phyloP scores from a whole-genome alignment of 352 stramenopile genomes.

The Globisporangium alternatum region DNA sequence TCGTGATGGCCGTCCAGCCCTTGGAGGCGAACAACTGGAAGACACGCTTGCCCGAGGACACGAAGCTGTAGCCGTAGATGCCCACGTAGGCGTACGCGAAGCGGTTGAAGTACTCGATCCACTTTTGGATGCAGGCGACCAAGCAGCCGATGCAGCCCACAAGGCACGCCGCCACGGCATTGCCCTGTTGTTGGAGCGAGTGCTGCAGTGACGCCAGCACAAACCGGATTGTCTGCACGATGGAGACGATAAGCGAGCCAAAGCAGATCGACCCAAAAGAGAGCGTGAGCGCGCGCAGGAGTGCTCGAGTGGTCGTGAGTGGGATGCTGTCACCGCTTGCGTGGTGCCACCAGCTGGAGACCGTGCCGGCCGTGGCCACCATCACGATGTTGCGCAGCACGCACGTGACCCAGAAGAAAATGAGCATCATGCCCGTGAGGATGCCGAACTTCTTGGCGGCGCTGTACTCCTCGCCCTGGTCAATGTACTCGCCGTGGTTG shows the following conservation, averaged over 20 bases:
- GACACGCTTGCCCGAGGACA: constrained; percentile 39
- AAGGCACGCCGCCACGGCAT: constrained; percentile 49
- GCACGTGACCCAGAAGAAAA: constrained; percentile 78
- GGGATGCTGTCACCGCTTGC: constrained; percentile 39
- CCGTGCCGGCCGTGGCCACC: constrained; percentile 72
- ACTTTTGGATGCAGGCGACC: constrained; percentile 50
- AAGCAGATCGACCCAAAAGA: constrained; percentile 88
- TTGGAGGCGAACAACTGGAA: constrained; percentile 56
- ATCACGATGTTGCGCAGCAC: constrained; percentile 83
- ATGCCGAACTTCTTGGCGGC: constrained; percentile 34
- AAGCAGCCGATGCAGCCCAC: constrained; percentile 50
- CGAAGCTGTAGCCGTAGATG: constrained; percentile 69
- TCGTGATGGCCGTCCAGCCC: constrained; percentile 61
- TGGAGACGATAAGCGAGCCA: constrained; percentile 66
- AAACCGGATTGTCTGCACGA: constrained; percentile 64
- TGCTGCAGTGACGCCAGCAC: constrained; percentile 40
- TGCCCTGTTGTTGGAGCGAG: constrained; percentile 37
- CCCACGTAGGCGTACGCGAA: constrained; percentile 75
- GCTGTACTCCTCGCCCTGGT: constrained; percentile 28
- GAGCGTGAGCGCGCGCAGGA: constrained; percentile 60
- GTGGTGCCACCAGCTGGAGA: constrained; percentile 85
- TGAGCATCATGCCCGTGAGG: constrained; percentile 61
- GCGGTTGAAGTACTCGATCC: constrained; percentile 77
- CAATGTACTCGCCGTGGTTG: constrained; percentile 51
- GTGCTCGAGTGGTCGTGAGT: constrained; percentile 41